phyloP scores from a whole-genome alignment of 192 early-diverging fungal species.

The Coemansia sp. region DNA sequence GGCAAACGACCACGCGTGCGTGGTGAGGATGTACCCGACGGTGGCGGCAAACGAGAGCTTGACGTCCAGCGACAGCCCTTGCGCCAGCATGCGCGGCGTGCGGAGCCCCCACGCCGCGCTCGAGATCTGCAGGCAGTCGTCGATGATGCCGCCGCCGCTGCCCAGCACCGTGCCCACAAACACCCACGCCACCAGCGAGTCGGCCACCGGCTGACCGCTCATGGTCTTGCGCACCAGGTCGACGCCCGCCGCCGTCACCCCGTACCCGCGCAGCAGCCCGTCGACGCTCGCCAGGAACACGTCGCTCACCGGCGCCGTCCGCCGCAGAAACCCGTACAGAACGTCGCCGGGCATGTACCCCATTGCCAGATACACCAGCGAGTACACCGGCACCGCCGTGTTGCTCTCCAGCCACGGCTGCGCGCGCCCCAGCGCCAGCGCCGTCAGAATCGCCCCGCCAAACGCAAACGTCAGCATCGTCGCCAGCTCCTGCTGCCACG shows the following conservation, averaged over 20 bases:
- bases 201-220: conserved; percentile 36
- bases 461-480: conserved; percentile 53
- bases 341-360: conserved; percentile 38
- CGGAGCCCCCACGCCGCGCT: conserved; percentile 36
- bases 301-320: conserved; percentile 42
- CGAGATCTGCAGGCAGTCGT: conserved; percentile 51
- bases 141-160: conserved; percentile 53
- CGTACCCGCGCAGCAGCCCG: conserved; percentile 51
- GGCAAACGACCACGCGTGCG: conserved; percentile 49
- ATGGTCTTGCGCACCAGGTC: conserved; percentile 47
- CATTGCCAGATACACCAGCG: conserved; percentile 37
- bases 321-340: conserved; percentile 33
- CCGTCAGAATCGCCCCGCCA: conserved; percentile 51
- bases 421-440: conserved; percentile 42
- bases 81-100: conserved; percentile 36
- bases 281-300: conserved; percentile 49
- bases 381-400: conserved; percentile 42
- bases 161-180: conserved; percentile 48
- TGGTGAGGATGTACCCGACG: conserved; percentile 46
- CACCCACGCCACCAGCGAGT: conserved; percentile 50
- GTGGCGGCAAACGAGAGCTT: conserved; percentile 44
- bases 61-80: conserved; percentile 34
- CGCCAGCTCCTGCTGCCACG: conserved; percentile 44
- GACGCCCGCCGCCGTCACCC: conserved; percentile 50
- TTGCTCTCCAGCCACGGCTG: conserved; percentile 52